Conservation (phyloP, 306 rosid genomes). For the Vachellia pachyceras region DNA sequence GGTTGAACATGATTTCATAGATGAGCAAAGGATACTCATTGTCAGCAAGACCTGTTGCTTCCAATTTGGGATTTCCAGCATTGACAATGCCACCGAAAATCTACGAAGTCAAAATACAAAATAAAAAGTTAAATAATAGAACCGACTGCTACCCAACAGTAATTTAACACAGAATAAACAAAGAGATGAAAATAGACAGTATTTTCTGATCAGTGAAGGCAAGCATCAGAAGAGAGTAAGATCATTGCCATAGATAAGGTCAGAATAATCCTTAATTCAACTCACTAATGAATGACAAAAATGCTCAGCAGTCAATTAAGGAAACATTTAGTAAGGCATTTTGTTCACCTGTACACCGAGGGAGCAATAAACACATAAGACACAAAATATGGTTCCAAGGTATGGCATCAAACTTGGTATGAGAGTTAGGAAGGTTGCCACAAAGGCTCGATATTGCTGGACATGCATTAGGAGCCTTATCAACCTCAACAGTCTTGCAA, state of each 20-base stretch:
- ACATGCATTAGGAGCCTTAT: slow-evolving; percentile 91
- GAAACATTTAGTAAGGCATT: neutral
- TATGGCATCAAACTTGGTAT: slow-evolving; percentile 99
- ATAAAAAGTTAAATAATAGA: slow-evolving; percentile 14
- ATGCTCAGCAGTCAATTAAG: slow-evolving; percentile 16
- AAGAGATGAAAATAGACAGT: neutral
- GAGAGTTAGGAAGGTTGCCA: slow-evolving; percentile 90
- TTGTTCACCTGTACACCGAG: slow-evolving; percentile 88
- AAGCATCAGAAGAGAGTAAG: slow-evolving; percentile 21
- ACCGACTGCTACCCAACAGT: neutral
- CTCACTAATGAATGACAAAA: slow-evolving; percentile 27
- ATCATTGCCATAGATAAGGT: slow-evolving; percentile 7
- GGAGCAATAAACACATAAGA: slow-evolving; percentile 80
- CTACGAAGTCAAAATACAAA: slow-evolving; percentile 44
- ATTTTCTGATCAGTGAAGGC: neutral
- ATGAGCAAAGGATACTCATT: slow-evolving; percentile 82
- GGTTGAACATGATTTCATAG: slow-evolving; percentile 22
- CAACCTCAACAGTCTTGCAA: slow-evolving; percentile 91
- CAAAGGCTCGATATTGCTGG: slow-evolving; percentile 79
- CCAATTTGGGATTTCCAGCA: slow-evolving; percentile 78
- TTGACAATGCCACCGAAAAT: slow-evolving; percentile 90
- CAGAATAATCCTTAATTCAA: slow-evolving; percentile 30
- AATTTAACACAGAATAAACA: neutral
- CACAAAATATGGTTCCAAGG: slow-evolving; percentile 88
- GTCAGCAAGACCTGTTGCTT: slow-evolving; percentile 69